Conservation (phyloP, 2,329 filamentous ascomycete genomes). For the Juglanconis oblonga region DNA sequence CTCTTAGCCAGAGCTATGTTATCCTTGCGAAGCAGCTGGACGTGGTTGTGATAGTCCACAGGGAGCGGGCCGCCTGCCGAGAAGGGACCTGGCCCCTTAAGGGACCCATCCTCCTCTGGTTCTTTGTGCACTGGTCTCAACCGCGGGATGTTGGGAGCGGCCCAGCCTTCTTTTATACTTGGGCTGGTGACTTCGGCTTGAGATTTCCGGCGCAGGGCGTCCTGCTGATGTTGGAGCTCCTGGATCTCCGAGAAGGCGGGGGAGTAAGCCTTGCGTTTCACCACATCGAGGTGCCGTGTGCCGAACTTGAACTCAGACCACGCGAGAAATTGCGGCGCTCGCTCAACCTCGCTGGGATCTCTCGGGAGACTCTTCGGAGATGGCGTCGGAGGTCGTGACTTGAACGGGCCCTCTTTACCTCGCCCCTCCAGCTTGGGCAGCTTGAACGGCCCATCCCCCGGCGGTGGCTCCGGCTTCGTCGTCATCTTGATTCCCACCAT, state of each 20-base stretch:
- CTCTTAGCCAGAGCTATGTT: too few relatives aligned
- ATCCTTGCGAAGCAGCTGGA: too few relatives aligned
- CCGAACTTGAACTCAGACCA: not conserved
- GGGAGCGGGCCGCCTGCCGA: not conserved
- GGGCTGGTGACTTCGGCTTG: not conserved
- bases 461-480: not conserved
- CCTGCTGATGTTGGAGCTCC: not conserved
- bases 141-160: not conserved
- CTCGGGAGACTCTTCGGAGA: not conserved
- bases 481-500: not conserved
- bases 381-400: not conserved
- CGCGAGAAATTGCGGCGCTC: not conserved
- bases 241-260: not conserved
- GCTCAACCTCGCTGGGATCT: not conserved
- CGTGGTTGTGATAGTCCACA: not conserved
- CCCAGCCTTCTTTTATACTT: not conserved
- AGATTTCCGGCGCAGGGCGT: not conserved
- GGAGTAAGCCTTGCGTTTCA: not conserved
- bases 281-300: not conserved
- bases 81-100: not conserved
- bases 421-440: not conserved
- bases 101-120: not conserved
- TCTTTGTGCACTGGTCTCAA: not conserved
- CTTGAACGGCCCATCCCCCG: not conserved
- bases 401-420: constrained; percentile 3